Evolutionary conservation across 2,329 filamentous ascomycete species (phyloP).

Genomic region (Thermothelomyces thermophilus): DNA sequence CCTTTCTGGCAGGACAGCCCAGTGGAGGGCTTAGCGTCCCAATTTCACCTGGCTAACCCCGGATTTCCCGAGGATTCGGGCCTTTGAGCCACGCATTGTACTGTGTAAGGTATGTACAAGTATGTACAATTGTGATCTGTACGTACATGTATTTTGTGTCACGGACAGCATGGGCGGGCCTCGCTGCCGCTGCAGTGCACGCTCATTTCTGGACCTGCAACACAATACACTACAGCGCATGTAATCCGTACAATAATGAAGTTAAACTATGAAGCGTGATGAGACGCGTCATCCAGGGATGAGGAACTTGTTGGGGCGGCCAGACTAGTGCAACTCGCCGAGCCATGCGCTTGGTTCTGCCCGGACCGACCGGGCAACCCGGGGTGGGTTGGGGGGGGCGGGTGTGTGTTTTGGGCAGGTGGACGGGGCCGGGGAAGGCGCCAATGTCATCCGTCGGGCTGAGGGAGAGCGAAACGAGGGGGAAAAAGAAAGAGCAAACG

Average conservation of each 20-base stretch:
- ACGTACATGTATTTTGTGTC: no score
- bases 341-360: constrained; percentile 7
- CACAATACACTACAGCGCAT: no score
- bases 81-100: constrained; percentile 6
- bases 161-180: background rate
- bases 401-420: no score
- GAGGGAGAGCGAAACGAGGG: background rate
- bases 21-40: no score
- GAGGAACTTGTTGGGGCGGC: background rate
- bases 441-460: background rate
- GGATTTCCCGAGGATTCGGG: constrained; percentile 14
- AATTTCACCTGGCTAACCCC: constrained; percentile 7
- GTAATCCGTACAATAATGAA: no score
- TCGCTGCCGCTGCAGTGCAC: no score
- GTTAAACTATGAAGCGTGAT: background rate
- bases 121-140: no score
- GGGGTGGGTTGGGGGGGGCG: background rate
- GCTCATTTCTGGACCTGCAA: no score
- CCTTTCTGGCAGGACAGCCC: no score
- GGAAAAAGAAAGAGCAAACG: constrained; percentile 1
- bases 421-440: no score
- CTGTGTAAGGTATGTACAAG: no score
- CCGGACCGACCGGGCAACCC: no score
- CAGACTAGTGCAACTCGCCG: background rate
- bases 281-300: constrained; percentile 2